Evolutionary conservation across 345 rosid genomes (phyloP), one percentile per base, ranked within the genome.

Genomic region (Melaleuca quinquenervia): DNA sequence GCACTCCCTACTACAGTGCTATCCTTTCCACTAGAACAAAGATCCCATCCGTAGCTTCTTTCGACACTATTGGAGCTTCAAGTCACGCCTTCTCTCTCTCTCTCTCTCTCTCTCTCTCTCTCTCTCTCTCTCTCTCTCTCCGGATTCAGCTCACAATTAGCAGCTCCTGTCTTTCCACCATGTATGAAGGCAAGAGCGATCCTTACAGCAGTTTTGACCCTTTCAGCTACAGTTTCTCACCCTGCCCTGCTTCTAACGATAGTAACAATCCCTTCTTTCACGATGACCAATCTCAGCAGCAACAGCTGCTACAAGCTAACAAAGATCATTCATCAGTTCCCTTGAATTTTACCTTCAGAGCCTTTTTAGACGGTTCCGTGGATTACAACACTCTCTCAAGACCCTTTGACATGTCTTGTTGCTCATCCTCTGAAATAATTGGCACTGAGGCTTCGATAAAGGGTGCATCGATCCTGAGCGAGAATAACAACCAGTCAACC

Each of bases 341-440:
- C 50, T 85, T 90, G 1, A 86, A 84, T 53, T 86, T 83, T 86
- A 90, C 86, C 90, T 92, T 91, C 91, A 82, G 90, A 20, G 92
- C 88, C 70, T 89, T 78, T 85, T 88, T 91, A 32, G 87, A 88
- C 82, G 92, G 89, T 36, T 70, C 80, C 48, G 18, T 70, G 80
- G 80, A 70, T 70, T 70, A 70, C 80, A 70, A 41, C 80, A 70
- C 80, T 36, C 80, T 70, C 80, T 18, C 24, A 20, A 36, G 48
- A 56, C 86, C 89, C 86, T 89, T 91, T 52, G 91, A 90, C 87
- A 56, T 89, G 85, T 86, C 93, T 24, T 82, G 36, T 83, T 87
- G 90, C 70, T 92, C 93, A 15, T 90, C 94, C 48, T 88, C 92
- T 48, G 92, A 91, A 60, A 89, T 85, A 11, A 50, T 88, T 26